These are phyloP conservation scores for Amniculicola lignicola DNA, from an alignment of 495 filamentous ascomycete species.

Conservation along the genomic window DNA sequence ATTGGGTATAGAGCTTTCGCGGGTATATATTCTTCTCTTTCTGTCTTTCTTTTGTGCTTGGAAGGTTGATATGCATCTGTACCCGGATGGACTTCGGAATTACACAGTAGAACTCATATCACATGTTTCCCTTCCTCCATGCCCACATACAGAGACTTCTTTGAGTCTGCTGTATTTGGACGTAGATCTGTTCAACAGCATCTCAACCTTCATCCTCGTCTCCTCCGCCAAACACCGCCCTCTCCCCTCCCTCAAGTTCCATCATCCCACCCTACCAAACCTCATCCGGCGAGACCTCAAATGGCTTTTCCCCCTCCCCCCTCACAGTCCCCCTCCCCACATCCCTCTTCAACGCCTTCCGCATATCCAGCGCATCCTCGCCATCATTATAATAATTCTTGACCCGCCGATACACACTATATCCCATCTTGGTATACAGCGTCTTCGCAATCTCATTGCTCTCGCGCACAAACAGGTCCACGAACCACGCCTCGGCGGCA, in stretches of 20 bases:
- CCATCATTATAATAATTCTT: constrained; percentile 89
- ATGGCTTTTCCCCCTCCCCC: constrained; percentile 76
- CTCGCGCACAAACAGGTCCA: constrained; percentile 87
- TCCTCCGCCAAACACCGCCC: too few relatives aligned
- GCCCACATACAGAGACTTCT: too few relatives aligned
- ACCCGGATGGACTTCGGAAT: too few relatives aligned
- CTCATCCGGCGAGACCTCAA: constrained; percentile 75
- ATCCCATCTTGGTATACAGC: constrained; percentile 87
- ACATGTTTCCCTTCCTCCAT: too few relatives aligned
- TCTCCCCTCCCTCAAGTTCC: background rate
- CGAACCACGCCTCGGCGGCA: constrained; percentile 82
- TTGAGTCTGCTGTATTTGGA: too few relatives aligned
- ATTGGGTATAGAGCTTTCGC: too few relatives aligned
- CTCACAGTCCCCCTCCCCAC: constrained; percentile 72
- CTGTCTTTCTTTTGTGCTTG: too few relatives aligned
- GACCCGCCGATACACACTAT: constrained; percentile 80
- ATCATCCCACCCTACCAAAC: constrained; percentile 61
- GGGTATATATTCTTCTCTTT: too few relatives aligned
- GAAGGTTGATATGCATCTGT: too few relatives aligned
- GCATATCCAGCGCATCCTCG: constrained; percentile 95
- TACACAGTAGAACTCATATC: too few relatives aligned
- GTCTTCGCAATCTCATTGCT: constrained; percentile 81
- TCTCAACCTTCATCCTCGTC: too few relatives aligned
- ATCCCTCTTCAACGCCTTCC: constrained; percentile 84
- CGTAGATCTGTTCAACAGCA: too few relatives aligned